A percentile compares a stretch with the other conserved stretches of the same genome.
phyloP scores from a whole-genome alignment of 345 rosid genomes.

The Linum usitatissimum region DNA sequence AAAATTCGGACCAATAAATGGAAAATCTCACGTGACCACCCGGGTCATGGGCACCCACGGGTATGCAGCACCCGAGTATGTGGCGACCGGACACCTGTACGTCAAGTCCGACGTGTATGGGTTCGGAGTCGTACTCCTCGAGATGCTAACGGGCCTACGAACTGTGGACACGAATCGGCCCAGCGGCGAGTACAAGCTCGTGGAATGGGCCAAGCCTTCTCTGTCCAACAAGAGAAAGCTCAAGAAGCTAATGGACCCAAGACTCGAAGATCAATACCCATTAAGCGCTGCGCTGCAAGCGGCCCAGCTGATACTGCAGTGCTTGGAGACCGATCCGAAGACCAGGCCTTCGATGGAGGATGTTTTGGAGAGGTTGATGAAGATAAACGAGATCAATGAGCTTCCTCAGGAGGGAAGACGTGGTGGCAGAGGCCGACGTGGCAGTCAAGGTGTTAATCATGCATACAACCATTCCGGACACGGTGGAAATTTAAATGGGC shows the following conservation, averaged over 20 bases:
- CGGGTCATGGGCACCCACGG: constrained; percentile 71
- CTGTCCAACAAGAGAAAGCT: constrained; percentile 38
- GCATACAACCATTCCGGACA: constrained; percentile 3
- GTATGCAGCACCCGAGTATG: constrained; percentile 81
- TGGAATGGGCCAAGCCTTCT: constrained; percentile 51
- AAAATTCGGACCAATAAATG: constrained; percentile 58
- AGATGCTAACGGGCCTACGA: constrained; percentile 55
- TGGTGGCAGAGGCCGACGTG: neutral
- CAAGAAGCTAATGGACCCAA: constrained; percentile 59
- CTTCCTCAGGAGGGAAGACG: constrained; percentile 24
- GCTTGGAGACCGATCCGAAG: constrained; percentile 52
- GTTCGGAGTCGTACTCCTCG: constrained; percentile 70
- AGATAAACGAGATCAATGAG: constrained; percentile 24
- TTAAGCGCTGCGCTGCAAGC: constrained; percentile 28
- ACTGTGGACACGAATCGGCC: constrained; percentile 57
- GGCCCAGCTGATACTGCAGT: constrained; percentile 39
- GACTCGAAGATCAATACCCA: constrained; percentile 46
- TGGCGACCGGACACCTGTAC: constrained; percentile 70
- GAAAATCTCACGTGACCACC: constrained; percentile 60
- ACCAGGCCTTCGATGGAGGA: constrained; percentile 69
- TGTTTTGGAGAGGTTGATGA: constrained; percentile 31
- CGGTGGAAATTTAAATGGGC: neutral
- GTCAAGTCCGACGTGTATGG: constrained; percentile 83
- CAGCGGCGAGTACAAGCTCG: constrained; percentile 28
- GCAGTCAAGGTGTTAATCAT: neutral